Evolutionary conservation across 345 rosid genomes (phyloP).

Genomic region (Hibiscus trionum): DNA sequence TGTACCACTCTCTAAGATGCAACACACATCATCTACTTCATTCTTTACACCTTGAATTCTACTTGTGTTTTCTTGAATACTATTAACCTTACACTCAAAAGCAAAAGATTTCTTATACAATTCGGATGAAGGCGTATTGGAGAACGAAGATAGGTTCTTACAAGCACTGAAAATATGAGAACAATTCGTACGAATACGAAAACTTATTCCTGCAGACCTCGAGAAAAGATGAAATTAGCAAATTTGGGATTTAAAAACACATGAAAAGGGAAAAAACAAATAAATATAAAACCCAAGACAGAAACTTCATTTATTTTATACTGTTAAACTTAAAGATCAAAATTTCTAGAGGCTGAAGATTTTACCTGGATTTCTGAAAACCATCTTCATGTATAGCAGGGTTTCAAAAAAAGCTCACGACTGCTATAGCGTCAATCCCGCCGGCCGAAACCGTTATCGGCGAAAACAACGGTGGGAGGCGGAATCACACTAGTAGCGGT

Average conservation of each 20-base stretch:
- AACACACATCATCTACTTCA: constrained; percentile 42
- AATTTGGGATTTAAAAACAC: background rate
- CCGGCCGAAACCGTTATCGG: no score
- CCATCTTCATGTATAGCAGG: background rate
- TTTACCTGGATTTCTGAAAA: constrained; percentile 11
- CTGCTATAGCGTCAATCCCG: no score
- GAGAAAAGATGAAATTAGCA: background rate
- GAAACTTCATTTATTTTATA: background rate
- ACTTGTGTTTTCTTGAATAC: constrained; percentile 28
- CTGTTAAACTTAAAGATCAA: background rate
- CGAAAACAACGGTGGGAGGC: no score
- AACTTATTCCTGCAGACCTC: constrained; percentile 30
- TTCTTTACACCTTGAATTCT: constrained; percentile 25
- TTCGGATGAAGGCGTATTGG: constrained; percentile 24
- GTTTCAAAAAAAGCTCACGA: no score
- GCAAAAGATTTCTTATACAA: constrained; percentile 17
- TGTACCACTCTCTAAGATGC: constrained; percentile 47
- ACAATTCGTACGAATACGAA: constrained; percentile 13
- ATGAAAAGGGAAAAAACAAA: background rate
- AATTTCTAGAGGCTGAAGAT: background rate
- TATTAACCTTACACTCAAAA: constrained; percentile 18
- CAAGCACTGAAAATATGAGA: constrained; percentile 15
- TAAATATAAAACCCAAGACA: background rate
- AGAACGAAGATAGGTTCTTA: constrained; percentile 29
- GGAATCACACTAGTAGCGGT: no score